These are phyloP conservation scores for Globisporangium acanthophoron DNA, from an alignment of 352 stramenopile genomes.

Conservation along the genomic window DNA sequence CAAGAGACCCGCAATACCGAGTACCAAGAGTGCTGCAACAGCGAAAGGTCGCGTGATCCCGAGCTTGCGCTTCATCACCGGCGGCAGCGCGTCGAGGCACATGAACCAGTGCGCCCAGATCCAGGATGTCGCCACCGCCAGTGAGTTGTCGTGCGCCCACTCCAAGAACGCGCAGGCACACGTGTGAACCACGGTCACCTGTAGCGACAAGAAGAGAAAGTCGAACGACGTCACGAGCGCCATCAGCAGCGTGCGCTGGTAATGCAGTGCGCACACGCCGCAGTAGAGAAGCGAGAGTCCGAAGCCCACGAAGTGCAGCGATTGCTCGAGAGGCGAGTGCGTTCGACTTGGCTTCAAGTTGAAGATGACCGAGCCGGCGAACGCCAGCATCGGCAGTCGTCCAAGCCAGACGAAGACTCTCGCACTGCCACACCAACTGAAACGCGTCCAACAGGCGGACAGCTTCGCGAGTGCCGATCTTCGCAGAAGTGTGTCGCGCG, in stretches of 20 bases:
- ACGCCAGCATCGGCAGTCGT: neutral
- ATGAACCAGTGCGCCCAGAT: constrained; percentile 24
- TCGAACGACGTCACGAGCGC: constrained; percentile 22
- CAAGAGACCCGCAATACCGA: neutral
- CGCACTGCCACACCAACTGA: neutral
- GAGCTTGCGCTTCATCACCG: constrained; percentile 13
- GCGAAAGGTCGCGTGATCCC: constrained; percentile 3
- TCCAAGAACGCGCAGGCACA: constrained; percentile 23
- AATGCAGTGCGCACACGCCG: constrained; percentile 3
- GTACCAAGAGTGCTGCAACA: constrained; percentile 7
- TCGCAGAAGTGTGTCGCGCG: constrained; percentile 6
- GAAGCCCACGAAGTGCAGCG: neutral
- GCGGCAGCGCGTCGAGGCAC: constrained; percentile 20
- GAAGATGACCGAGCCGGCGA: neutral
- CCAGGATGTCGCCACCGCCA: constrained; percentile 8
- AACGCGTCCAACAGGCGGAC: neutral
- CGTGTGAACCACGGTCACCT: constrained; percentile 13
- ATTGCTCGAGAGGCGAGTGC: neutral
- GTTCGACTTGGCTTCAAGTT: neutral
- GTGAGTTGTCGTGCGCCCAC: constrained; percentile 9
- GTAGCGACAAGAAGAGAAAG: constrained; percentile 27
- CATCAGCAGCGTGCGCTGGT: constrained; percentile 11
- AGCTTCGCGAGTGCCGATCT: neutral
- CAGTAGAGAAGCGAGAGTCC: constrained; percentile 2
- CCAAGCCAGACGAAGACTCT: neutral